Conservation (phyloP, 495 filamentous ascomycete genomes). For the Friedmanniomyces simplex region DNA sequence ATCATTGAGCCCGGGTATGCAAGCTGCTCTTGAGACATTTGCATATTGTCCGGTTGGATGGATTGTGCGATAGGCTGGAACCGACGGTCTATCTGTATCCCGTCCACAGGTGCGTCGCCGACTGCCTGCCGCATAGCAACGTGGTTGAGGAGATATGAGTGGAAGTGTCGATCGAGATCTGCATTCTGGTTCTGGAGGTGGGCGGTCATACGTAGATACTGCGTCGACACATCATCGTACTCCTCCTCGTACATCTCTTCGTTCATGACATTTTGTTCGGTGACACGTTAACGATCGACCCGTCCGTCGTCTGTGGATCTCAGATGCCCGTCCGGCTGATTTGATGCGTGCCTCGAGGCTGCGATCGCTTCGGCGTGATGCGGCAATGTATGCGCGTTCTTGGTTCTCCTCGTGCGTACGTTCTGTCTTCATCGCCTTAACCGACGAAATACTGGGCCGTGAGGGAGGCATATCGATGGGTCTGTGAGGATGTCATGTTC, state of each 20-base stretch:
- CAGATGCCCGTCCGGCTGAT: conserved; percentile 76
- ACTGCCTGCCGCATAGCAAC: conserved; percentile 46
- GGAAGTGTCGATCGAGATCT: conserved; percentile 48
- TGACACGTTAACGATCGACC: conserved; percentile 75
- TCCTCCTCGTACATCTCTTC: conserved; percentile 98
- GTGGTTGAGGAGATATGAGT: conserved; percentile 49
- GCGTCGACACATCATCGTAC: conserved; percentile 50
- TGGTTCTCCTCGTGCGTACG: conserved; percentile 82
- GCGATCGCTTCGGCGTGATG: conserved; percentile 81
- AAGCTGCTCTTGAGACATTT: conserved; percentile 17
- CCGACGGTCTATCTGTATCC: background rate
- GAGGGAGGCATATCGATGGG: conserved; percentile 35
- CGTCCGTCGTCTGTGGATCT: conserved; percentile 82
- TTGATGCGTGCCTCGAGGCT: conserved; percentile 83
- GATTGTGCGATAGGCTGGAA: conserved; percentile 38
- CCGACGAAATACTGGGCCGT: conserved; percentile 30
- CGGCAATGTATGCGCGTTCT: conserved; percentile 90
- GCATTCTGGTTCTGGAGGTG: conserved; percentile 44
- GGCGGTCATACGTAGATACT: conserved; percentile 45
- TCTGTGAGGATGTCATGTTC: background rate
- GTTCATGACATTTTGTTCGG: conserved; percentile 75
- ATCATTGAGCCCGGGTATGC: conserved; percentile 22
- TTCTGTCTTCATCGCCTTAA: conserved; percentile 51
- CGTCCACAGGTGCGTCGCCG: conserved; percentile 30
- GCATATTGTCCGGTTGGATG: conserved; percentile 23